Evolutionary conservation across 2,329 filamentous ascomycete species (phyloP), one percentile per base, ranked within the genome.

Genomic region (Lasiodiplodia citricola): DNA sequence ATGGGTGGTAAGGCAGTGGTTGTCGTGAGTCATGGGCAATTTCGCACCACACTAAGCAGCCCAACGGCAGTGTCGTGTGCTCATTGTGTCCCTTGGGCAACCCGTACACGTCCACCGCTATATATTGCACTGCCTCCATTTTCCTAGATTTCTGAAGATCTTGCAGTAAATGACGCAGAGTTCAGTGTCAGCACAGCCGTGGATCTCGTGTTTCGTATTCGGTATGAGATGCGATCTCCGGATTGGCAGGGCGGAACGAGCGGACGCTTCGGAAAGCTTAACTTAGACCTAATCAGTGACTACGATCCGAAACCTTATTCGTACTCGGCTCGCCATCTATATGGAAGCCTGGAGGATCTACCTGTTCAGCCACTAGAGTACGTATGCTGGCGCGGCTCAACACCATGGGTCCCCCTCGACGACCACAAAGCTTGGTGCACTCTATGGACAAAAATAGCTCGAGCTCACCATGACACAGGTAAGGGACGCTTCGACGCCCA

Each of bases 171-270:
- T 47, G 44, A 47, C 44, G 44, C 44, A 47, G 8, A 47, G 2
- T 21, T 8, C 3, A n/a, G 44, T n/a, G 3, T n/a, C 5, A 44
- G 41, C 41, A n/a, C 41, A 13, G 18, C 3, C 16, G 5, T 18
- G 18, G 44, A 52, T 64, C 47, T 64, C 60, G 60, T 18, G 47
- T 64, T 52, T 64, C 60, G 60, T 38, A 64, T 52, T 64, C 60
- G 60, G 47, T 18, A 60, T 50, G 28, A 37, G 57, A 35, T 28
- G 41, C n/a, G 16, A 51, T 35, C 41, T 38, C 28, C 2, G 21
- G 28, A 37, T 52, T 14, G 31, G 47, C 60, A 52, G 25, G 10
- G 23, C 60, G 60, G 60, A 64, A 37, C 47, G 44, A 64, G 28
- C 47, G 60, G 60, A 64, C 16, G 37, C 44, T 50, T 64, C 60